phyloP scores from a whole-genome alignment of 768 basidiomycete species.

The Serendipita sp. region DNA sequence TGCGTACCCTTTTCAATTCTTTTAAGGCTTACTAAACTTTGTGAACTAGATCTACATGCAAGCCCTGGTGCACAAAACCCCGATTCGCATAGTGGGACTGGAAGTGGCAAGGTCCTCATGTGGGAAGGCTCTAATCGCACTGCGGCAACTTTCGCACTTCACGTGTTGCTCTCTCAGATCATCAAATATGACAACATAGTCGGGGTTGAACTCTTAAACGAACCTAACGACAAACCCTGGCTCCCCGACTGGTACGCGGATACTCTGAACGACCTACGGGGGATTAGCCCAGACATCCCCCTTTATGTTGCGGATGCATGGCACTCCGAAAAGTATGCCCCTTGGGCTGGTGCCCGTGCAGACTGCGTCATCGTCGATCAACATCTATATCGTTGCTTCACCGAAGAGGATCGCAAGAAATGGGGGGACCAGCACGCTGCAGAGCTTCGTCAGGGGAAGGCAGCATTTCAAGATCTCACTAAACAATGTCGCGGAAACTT shows the following conservation, averaged over 20 bases:
- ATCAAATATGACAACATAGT: conserved; percentile 28
- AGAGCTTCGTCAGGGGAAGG: conserved; percentile 28
- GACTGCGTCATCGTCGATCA: conserved; percentile 54
- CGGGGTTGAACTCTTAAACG: conserved; percentile 45
- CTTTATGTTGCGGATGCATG: conserved; percentile 65
- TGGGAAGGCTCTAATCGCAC: conserved; percentile 18
- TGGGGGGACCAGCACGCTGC: conserved; percentile 38
- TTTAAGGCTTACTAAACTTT: neutral
- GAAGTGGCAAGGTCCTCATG: conserved; percentile 14
- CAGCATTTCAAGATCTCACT: conserved; percentile 26
- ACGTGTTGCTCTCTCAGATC: conserved; percentile 18
- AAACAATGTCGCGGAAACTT: conserved; percentile 31
- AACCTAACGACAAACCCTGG: conserved; percentile 32
- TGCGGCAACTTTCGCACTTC: conserved; percentile 19
- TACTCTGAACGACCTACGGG: conserved; percentile 37
- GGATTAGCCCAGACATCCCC: conserved; percentile 39
- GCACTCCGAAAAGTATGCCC: conserved; percentile 48
- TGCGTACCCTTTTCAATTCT: conserved; percentile 17
- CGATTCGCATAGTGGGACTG: conserved; percentile 48
- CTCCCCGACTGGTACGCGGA: conserved; percentile 49
- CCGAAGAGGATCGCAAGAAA: conserved; percentile 36
- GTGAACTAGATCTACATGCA: conserved; percentile 44
- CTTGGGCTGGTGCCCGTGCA: conserved; percentile 24
- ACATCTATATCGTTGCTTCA: conserved; percentile 74
- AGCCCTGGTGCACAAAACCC: conserved; percentile 62